Evolutionary conservation across 306 rosid genomes (phyloP).

Genomic region (Quercus glauca): DNA sequence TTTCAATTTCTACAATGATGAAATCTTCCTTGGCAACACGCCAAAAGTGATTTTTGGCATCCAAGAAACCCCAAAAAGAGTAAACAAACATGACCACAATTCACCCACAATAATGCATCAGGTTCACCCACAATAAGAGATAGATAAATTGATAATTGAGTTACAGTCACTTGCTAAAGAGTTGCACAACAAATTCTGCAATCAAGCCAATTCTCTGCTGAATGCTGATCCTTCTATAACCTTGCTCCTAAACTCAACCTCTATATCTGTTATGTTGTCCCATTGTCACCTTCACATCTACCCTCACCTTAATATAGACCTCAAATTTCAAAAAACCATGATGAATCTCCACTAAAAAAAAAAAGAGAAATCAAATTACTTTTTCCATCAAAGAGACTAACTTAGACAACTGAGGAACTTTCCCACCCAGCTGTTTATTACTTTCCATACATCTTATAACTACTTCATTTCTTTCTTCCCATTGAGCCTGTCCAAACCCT

Average conservation of each 20-base stretch:
- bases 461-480: neutral
- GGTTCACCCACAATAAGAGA: neutral
- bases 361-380: neutral
- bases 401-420: neutral
- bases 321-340: neutral
- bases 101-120: neutral
- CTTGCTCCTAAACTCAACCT: constrained; percentile 1
- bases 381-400: neutral
- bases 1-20: too few relatives aligned
- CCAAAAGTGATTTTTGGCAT: too few relatives aligned
- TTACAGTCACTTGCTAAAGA: constrained; percentile 6
- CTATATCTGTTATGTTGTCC: neutral
- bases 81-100: too few relatives aligned
- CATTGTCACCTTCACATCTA: neutral
- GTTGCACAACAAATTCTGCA: neutral
- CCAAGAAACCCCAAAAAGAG: too few relatives aligned
- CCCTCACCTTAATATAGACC: neutral
- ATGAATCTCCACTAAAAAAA: neutral
- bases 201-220: neutral
- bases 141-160: constrained; percentile 2
- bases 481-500: neutral
- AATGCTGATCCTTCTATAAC: neutral
- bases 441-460: neutral
- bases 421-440: neutral
- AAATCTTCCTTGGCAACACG: too few relatives aligned